Evolutionary conservation across 2,329 filamentous ascomycete species (phyloP).

Genomic region (Lojkania enalia): DNA sequence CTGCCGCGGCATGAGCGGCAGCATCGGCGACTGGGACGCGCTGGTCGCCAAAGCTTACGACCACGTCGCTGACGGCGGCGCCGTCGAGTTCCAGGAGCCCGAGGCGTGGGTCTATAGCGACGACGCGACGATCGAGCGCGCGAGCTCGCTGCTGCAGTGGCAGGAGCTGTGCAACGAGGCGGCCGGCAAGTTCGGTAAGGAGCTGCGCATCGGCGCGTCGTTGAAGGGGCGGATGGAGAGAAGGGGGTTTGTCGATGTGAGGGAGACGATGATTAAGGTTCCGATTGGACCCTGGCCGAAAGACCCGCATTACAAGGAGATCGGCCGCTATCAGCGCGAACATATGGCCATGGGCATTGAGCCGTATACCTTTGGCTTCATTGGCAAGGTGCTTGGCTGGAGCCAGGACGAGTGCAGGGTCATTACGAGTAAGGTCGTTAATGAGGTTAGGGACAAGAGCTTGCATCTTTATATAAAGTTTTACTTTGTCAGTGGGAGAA

Average conservation of each 20-base stretch:
- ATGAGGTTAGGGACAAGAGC: constrained; percentile 33
- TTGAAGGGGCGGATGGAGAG: constrained; percentile 33
- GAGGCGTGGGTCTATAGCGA: constrained; percentile 37
- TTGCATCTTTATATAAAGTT: constrained; percentile 40
- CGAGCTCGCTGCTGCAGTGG: constrained; percentile 30
- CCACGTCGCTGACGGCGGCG: constrained; percentile 37
- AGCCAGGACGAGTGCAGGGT: constrained; percentile 38
- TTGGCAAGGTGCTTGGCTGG: constrained; percentile 43
- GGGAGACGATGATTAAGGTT: constrained; percentile 41
- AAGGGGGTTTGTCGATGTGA: constrained; percentile 39
- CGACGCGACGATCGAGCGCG: constrained; percentile 32
- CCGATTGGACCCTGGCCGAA: constrained; percentile 50
- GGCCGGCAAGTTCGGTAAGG: constrained; percentile 29
- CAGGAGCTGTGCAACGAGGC: constrained; percentile 36
- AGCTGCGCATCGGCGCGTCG: constrained; percentile 26
- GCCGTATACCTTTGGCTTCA: constrained; percentile 41
- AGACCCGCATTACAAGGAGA: constrained; percentile 54
- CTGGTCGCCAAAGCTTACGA: constrained; percentile 30
- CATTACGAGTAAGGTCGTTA: constrained; percentile 37
- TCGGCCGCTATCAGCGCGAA: constrained; percentile 49
- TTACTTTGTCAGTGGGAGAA: constrained; percentile 39
- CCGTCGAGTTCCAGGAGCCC: constrained; percentile 43
- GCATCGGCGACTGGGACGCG: constrained; percentile 40
- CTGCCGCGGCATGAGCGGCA: constrained; percentile 32
- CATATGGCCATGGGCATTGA: constrained; percentile 42